A percentile compares a stretch with the other conserved stretches of the same genome.
Evolutionary conservation across 352 stramenopile species (phyloP).

Genomic region (Phytophthora ohioensis): DNA sequence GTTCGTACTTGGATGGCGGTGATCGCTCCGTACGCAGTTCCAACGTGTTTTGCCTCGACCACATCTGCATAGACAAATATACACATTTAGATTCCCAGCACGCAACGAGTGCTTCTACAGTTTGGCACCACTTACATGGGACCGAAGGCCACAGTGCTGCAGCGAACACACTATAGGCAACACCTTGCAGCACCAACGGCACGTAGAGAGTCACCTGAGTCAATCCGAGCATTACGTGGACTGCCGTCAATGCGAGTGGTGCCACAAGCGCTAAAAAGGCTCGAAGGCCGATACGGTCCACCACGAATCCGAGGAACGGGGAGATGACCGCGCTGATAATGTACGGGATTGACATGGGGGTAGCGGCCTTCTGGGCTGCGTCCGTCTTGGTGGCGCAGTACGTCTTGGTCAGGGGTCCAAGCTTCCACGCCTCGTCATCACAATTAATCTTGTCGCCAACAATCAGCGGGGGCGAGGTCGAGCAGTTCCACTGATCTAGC

Average conservation of each 20-base stretch:
- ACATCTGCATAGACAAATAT: constrained; percentile 57
- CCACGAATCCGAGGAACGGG: constrained; percentile 90
- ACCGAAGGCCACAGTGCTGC: constrained; percentile 94
- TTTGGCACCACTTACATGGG: constrained; percentile 49
- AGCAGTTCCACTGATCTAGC: constrained; percentile 69
- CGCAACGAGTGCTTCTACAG: not conserved
- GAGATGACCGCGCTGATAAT: constrained; percentile 91
- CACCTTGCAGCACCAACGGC: constrained; percentile 90
- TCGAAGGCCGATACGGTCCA: constrained; percentile 91
- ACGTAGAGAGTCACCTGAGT: constrained; percentile 79
- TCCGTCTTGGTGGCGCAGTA: constrained; percentile 74
- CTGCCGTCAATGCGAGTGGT: constrained; percentile 75
- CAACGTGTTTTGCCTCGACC: constrained; percentile 88
- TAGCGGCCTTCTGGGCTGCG: constrained; percentile 76
- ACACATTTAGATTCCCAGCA: constrained; percentile 11
- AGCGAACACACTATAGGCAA: constrained; percentile 94
- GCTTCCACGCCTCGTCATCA: constrained; percentile 75
- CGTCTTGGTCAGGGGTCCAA: constrained; percentile 58
- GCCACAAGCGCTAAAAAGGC: constrained; percentile 85
- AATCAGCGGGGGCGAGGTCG: constrained; percentile 65
- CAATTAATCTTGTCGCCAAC: constrained; percentile 81
- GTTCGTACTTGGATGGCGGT: constrained; percentile 90
- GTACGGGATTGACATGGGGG: constrained; percentile 94
- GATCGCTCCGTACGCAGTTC: constrained; percentile 94
- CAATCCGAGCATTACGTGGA: constrained; percentile 89